Conservation (phyloP, 192 early-diverging fungal genomes). For the Paraglomus occultum region DNA sequence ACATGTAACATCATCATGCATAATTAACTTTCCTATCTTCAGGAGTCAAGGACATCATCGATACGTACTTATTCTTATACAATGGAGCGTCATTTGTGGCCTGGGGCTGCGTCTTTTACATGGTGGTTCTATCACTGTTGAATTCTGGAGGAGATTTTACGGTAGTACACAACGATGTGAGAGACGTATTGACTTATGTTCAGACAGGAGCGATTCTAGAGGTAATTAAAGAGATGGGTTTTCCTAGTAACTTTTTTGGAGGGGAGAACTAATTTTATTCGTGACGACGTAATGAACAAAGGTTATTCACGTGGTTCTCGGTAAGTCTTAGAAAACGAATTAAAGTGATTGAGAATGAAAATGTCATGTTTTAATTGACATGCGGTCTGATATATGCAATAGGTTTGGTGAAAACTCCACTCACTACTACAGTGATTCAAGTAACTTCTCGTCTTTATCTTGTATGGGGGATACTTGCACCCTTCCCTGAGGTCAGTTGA, state of each 20-base stretch:
- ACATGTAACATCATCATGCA: too few relatives aligned
- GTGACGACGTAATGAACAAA: neutral
- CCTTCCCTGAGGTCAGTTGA: conserved; percentile 60
- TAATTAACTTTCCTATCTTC: too few relatives aligned
- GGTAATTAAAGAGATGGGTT: conserved; percentile 40
- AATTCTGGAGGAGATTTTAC: conserved; percentile 53
- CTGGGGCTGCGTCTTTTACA: conserved; percentile 75
- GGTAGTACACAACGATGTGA: conserved; percentile 61
- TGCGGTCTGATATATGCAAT: neutral
- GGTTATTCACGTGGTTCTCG: conserved; percentile 41
- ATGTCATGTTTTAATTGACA: conserved; percentile 23
- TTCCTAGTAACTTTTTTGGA: neutral
- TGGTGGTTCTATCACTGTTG: conserved; percentile 53
- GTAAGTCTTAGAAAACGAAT: conserved; percentile 3
- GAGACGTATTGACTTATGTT: conserved; percentile 63
- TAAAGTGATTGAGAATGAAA: neutral
- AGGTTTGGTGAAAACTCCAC: conserved; percentile 81
- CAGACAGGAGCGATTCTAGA: conserved; percentile 87
- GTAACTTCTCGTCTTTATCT: conserved; percentile 84
- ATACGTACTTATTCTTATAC: conserved; percentile 77
- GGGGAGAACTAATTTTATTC: neutral
- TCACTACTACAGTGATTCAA: conserved; percentile 80
- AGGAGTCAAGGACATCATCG: too few relatives aligned
- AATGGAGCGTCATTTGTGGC: conserved; percentile 77
- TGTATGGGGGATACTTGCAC: conserved; percentile 75